Base-by-base conservation (phyloP, 2,329 filamentous ascomycete species). In the Bipolaris zeicola region DNA sequence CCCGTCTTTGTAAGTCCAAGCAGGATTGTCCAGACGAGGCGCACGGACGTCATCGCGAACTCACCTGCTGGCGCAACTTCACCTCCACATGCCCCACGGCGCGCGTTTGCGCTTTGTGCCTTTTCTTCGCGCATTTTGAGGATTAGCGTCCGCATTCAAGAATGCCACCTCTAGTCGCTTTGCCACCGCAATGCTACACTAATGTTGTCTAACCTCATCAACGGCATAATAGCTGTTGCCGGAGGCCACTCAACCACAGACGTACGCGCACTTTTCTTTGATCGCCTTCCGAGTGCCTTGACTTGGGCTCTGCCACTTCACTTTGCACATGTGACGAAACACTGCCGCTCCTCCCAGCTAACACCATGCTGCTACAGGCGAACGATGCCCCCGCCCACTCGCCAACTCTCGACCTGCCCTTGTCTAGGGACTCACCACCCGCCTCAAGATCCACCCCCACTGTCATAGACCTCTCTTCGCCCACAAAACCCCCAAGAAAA, bases 301-400 rank as follows among this genome's bases (percentile, higher is more conserved):
- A 44, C 14, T 37, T 36, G 22, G 22, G 18, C 26, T 24, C 48
- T 26, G n/a, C 37, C 28, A 34, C 22, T 42, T 31, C 28, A 31
- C 28, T 13, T 31, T 34, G 55, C 36, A 37, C 38, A 24, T 5
- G 26, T 33, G 6, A 22, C 18, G 5, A 10, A 26, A 37, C 7
- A 31, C 34, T 20, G 22, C 42, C 37, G 18, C 26, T 49, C 13
- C 42, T 44, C 22, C 31, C 28, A 49, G 49, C 66, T 68, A 60
- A 69, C 57, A 14, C 48, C 52, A 64, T 66, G 63, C 43, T 46
- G 41, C 24, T 28, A n/a, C 58, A 71, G 68, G 41, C 58, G 52
- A 60, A 63, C 60, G 46, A 71, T 67, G 66, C 57, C 45, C 39
- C 44, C 24, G 33, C 42, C 38, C 38, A 34, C 33, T 49, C 55